These are phyloP conservation scores for Neofusicoccum laricinum DNA, from an alignment of 2,329 filamentous ascomycete genomes.

Conservation along the genomic window DNA sequence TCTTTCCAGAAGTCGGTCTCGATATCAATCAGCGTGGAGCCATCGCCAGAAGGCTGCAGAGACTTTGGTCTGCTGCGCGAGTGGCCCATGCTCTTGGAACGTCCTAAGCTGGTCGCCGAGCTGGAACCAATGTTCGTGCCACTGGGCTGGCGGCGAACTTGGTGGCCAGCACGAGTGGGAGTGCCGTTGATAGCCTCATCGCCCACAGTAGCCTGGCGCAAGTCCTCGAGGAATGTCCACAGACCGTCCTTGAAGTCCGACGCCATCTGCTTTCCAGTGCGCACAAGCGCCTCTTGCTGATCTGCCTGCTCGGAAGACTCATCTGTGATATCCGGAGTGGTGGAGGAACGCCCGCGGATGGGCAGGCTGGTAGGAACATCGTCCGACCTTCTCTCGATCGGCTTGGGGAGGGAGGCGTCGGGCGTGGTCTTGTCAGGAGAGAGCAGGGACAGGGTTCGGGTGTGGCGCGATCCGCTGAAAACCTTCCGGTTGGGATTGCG, in stretches of 20 bases:
- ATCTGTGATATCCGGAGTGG: constrained; percentile 31
- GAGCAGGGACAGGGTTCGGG: constrained; percentile 73
- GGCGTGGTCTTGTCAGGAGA: constrained; percentile 55
- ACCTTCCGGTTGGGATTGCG: constrained; percentile 51
- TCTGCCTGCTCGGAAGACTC: constrained; percentile 28
- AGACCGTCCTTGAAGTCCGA: constrained; percentile 86
- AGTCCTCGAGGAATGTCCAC: constrained; percentile 92
- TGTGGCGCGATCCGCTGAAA: constrained; percentile 62
- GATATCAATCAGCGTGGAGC: constrained; percentile 31
- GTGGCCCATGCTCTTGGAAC: constrained; percentile 3
- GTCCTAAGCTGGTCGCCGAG: neutral
- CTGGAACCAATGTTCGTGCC: constrained; percentile 6
- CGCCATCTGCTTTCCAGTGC: constrained; percentile 69
- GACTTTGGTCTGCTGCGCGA: constrained; percentile 2
- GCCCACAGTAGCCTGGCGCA: constrained; percentile 91
- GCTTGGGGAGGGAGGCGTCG: constrained; percentile 35
- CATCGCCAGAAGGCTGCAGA: constrained; percentile 19
- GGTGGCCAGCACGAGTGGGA: neutral
- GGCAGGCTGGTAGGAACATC: constrained; percentile 19
- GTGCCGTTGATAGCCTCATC: constrained; percentile 74
- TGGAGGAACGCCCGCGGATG: constrained; percentile 25
- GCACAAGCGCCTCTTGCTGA: constrained; percentile 33
- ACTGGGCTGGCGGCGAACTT: constrained; percentile 8
- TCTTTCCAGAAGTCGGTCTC: constrained; percentile 44
- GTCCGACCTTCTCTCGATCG: constrained; percentile 27